Evolutionary conservation across 169 alveolate genomes (phyloP).

Genomic region (Plasmodium knowlesi): DNA sequence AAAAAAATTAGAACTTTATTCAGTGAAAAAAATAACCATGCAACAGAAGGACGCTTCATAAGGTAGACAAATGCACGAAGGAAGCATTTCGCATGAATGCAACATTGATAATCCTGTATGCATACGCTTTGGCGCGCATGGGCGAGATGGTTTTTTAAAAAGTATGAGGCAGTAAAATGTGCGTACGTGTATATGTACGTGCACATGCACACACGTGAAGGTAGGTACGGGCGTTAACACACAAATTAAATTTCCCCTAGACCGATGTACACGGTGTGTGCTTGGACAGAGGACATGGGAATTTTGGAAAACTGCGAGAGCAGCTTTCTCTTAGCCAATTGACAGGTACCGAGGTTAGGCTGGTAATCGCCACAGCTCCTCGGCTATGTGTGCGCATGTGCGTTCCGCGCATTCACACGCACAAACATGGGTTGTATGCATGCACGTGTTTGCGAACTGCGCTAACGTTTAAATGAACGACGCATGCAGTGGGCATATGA

Average conservation of each 20-base stretch:
- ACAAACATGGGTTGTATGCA: neutral
- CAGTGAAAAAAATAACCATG: neutral
- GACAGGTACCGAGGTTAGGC: neutral
- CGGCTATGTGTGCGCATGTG: neutral
- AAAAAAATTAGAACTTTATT: neutral
- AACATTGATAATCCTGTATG: neutral
- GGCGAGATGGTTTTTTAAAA: neutral
- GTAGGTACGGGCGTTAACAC: neutral
- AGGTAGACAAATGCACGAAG: neutral
- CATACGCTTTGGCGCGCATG: neutral
- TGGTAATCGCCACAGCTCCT: neutral
- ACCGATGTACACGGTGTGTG: neutral
- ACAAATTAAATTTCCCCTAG: neutral
- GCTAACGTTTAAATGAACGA: neutral
- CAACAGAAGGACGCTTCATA: neutral
- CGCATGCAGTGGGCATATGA: neutral
- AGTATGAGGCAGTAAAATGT: neutral
- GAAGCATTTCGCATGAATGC: neutral
- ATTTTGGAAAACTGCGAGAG: neutral
- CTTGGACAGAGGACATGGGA: neutral
- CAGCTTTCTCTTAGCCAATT: neutral
- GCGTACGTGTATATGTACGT: neutral
- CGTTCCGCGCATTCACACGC: neutral
- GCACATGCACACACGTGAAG: neutral
- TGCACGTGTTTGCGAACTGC: neutral